A percentile compares a stretch with the other conserved stretches of the same genome.
These are phyloP conservation scores for Fraxinus platypoda DNA, from an alignment of 305 asterid genomes.

Conservation along the genomic window DNA sequence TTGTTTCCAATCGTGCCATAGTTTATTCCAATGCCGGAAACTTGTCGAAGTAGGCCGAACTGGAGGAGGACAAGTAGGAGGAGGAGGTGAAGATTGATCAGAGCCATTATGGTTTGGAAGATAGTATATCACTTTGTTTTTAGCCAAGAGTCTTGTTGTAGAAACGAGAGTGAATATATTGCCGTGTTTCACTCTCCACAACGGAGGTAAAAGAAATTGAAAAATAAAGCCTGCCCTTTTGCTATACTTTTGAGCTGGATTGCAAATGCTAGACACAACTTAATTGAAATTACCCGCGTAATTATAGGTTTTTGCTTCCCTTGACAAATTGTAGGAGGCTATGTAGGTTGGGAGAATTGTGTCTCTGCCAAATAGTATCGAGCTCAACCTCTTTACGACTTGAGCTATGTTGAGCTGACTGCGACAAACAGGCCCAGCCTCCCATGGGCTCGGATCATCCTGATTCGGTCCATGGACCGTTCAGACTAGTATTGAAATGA, in stretches of 20 bases:
- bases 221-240: slow-evolving; percentile 10
- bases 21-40: slow-evolving; percentile 48
- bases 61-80: slow-evolving; percentile 27
- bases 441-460: background rate
- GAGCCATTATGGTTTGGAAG: slow-evolving; percentile 10
- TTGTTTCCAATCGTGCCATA: slow-evolving; percentile 63
- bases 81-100: slow-evolving; percentile 2
- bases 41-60: slow-evolving; percentile 19
- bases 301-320: slow-evolving; percentile 19
- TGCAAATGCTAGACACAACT: slow-evolving; percentile 16
- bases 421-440: background rate
- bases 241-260: slow-evolving; percentile 38
- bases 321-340: slow-evolving; percentile 7
- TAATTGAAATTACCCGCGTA: slow-evolving; percentile 5
- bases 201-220: background rate
- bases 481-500: background rate
- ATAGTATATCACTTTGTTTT: background rate
- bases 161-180: background rate
- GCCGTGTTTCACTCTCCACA: background rate
- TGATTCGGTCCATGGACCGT: background rate
- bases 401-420: background rate
- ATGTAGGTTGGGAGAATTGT: background rate
- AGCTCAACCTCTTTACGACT: background rate
- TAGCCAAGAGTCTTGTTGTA: background rate
- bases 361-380: background rate